Evolutionary conservation across 495 filamentous ascomycete genomes (phyloP), one percentile per base, ranked within the genome.

Genomic region (Parathielavia appendiculata): DNA sequence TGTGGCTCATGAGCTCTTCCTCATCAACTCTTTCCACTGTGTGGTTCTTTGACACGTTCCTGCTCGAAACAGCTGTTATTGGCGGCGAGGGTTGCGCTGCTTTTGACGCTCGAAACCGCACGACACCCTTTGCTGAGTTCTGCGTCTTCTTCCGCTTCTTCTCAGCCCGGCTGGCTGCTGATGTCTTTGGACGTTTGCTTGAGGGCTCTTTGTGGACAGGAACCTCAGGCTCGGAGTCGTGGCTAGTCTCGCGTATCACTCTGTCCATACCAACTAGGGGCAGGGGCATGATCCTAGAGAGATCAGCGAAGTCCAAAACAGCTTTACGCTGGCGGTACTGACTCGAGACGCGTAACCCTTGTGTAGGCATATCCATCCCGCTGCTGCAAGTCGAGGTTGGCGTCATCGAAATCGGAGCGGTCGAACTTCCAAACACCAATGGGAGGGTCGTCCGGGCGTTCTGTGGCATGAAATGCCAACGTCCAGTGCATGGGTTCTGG

Each of bases 401-500:
- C 64, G 20, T 59, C 58, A 17, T 64, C 62, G 26, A 64, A 66
- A 5, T 56, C 54, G 11, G 51, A 26, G 9, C 35, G 62, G 16
- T 56, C 55, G 16, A 64, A 66, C 13, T 54, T 57, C 64, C 64
- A 66, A 3, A 56, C 36, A 1, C 64, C 64, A 23, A 64, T 50
- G 3, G 52, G 38, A 12, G 55, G 56, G 19, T 62, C 56, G 14
- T 53, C 58, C 0, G 58, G 62, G 1, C 52, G 52, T 23, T 56
- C 54, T 0, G 39, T 55, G 16, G 62, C 58, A 38, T 64, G 58
- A 12, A 66, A 66, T 11, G 62, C 58, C 23, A 66, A 32, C 5
- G 64, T 57, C 39, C 51, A 64, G 26, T 64, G 57, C 11, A 61
- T 38, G 6, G 54, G 50, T 0, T 47, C 61, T 64, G 43, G 14